Percentiles rank a stretch among this genome's conserved stretches.
Evolutionary conservation across 164 flowering plant genomes (phyloP).

Genomic region (Stephania yunnanensis): DNA sequence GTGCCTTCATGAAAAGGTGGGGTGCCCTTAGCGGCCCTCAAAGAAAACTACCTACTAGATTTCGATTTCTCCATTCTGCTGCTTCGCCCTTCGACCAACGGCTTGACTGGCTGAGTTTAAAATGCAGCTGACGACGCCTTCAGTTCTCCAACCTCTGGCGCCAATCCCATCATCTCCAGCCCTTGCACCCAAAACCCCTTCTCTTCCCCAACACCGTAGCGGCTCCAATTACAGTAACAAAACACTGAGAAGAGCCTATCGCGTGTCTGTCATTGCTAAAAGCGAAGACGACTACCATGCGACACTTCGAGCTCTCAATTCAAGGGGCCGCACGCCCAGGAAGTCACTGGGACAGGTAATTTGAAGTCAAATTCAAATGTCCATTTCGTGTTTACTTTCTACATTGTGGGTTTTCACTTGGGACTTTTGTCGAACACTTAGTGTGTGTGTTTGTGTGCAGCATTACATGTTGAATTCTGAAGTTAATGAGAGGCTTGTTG

Average conservation of each 20-base stretch:
- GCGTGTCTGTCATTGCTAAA: background rate
- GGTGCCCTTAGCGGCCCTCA: too few relatives aligned
- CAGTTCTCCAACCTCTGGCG: slow-evolving; percentile 2
- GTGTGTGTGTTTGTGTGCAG: slow-evolving; percentile 33
- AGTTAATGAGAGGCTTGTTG: slow-evolving; percentile 65
- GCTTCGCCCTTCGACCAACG: background rate
- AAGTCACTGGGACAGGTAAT: slow-evolving; percentile 94
- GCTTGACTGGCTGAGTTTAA: background rate
- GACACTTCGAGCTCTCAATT: slow-evolving; percentile 80
- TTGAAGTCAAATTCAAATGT: background rate
- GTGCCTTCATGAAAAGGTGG: too few relatives aligned
- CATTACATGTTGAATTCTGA: slow-evolving; percentile 86
- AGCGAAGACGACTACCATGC: slow-evolving; percentile 64
- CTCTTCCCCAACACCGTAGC: slow-evolving; percentile 3
- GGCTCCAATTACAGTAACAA: background rate
- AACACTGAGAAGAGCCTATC: background rate
- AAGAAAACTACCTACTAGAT: too few relatives aligned
- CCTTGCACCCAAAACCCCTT: background rate
- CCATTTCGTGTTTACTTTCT: background rate
- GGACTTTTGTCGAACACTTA: slow-evolving; percentile 30
- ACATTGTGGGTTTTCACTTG: slow-evolving; percentile 2
- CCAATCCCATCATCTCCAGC: background rate
- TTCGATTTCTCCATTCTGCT: too few relatives aligned
- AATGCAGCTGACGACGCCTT: background rate
- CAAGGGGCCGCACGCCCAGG: slow-evolving; percentile 45